Base-by-base conservation (phyloP, 1,284 basidiomycete species). In the Phaffia rhodozyma region DNA sequence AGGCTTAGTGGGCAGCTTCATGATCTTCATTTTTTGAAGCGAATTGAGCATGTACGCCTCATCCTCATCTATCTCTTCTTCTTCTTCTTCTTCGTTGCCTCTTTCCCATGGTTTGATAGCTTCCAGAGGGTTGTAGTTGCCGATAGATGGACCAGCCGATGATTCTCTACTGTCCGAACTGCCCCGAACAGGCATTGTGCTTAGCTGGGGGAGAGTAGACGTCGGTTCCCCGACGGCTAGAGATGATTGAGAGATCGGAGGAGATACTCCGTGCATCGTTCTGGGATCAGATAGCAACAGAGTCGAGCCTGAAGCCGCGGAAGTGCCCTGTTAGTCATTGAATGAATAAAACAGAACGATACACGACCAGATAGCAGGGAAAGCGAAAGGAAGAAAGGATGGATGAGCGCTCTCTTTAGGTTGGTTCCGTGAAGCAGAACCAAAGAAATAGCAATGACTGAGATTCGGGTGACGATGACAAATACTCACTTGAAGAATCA, bases 21-120 rank as follows among this genome's bases (percentile, higher is more conserved):
- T 61, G 50, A 82, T 79, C 71, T 86, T 87, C n/a, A 87, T 74
- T 62, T 83, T 81, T 27, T 86, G 79, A 21, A 86, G 83, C 1
- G 81, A 79, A 52, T 82, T 81, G 54, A 89, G 75, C 13, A 89
- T 79, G 75, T 52, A 50, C 21, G 53, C 51, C 52, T 67, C 63
- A 32, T 61, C 53, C 13, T 66, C 66, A 3, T 67, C 65, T 5
- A 54, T 25, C n/a, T n/a, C n/a, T n/a, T n/a, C n/a, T 49, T 70
- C 69, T n/a, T 69, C 67, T 18, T 69, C 64, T 2, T 58, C 65
- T 13, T 68, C 66, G 3, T 66, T 62, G 3, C 68, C 70, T 43
- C 69, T 67, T 4, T 70, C 66, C 5, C 68, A 60, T 1, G 68
- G 69, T 6, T 71, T 66, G 51, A 68, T 63, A 5, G 71, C 71